A percentile compares a stretch with the other conserved stretches of the same genome.
Evolutionary conservation across 495 filamentous ascomycete species (phyloP).

Genomic region (Daldinia loculata): DNA sequence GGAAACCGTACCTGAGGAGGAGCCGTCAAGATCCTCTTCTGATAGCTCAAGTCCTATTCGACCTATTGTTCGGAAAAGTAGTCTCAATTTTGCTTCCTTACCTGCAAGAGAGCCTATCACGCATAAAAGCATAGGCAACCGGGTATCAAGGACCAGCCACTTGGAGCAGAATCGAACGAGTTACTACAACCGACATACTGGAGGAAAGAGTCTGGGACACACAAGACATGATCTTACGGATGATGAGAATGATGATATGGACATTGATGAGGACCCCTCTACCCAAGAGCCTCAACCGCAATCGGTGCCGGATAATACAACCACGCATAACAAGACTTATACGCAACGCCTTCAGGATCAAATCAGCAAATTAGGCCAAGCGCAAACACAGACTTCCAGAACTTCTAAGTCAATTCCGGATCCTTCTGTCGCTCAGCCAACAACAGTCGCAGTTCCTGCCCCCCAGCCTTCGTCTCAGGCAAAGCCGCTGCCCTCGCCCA

Average conservation of each 20-base stretch:
- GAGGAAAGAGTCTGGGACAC: conserved; percentile 66
- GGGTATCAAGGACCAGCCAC: conserved; percentile 80
- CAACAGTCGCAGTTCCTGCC: conserved; percentile 50
- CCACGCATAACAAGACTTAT: conserved; percentile 81
- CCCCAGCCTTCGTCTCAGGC: conserved; percentile 62
- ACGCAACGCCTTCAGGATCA: conserved; percentile 91
- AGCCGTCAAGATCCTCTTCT: conserved; percentile 60
- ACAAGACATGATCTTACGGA: conserved; percentile 52
- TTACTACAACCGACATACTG: conserved; percentile 70
- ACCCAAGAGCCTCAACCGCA: conserved; percentile 47
- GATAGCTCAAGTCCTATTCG: conserved; percentile 60
- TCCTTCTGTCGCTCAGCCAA: conserved; percentile 47
- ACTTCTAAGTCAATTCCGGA: conserved; percentile 76
- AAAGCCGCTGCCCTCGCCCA: conserved; percentile 44
- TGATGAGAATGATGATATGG: conserved; percentile 64
- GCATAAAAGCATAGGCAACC: conserved; percentile 77
- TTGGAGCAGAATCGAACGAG: conserved; percentile 72
- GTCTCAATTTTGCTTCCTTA: conserved; percentile 88
- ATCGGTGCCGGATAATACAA: conserved; percentile 44
- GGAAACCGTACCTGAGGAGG: conserved; percentile 58
- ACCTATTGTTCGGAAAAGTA: conserved; percentile 82
- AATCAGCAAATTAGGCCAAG: conserved; percentile 90
- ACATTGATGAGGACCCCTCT: conserved; percentile 64
- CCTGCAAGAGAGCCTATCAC: conserved; percentile 89
- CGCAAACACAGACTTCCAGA: conserved; percentile 66